A percentile compares a stretch with the other conserved stretches of the same genome.
These are phyloP conservation scores for Rhizopogon salebrosus DNA, from an alignment of 768 basidiomycete species.

Conservation along the genomic window DNA sequence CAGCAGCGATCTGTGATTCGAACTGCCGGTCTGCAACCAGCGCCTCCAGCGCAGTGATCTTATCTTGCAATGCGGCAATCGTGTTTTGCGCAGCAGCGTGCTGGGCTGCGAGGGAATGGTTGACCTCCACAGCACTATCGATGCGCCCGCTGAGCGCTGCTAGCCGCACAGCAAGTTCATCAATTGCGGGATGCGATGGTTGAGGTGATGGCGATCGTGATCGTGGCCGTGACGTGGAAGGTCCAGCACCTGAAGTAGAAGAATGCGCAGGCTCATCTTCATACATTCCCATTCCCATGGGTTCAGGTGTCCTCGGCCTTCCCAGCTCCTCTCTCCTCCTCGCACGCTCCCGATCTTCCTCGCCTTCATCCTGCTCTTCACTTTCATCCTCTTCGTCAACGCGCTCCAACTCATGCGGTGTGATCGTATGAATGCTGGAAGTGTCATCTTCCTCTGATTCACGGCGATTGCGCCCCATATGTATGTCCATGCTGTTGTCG, in stretches of 20 bases:
- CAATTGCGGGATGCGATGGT: conserved; percentile 32
- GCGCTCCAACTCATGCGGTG: conserved; percentile 62
- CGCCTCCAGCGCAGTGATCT: conserved; percentile 64
- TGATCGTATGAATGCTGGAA: conserved; percentile 66
- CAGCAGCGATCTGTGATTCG: conserved; percentile 32
- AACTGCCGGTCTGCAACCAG: conserved; percentile 48
- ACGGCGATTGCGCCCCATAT: conserved; percentile 10
- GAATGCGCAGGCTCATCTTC: conserved; percentile 27
- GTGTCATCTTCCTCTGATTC: conserved; percentile 62
- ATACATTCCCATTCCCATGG: conserved; percentile 51
- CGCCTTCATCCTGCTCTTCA: conserved; percentile 32
- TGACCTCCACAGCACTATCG: conserved; percentile 68
- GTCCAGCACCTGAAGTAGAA: conserved; percentile 24
- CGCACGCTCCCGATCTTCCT: conserved; percentile 44
- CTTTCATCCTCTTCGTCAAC: conserved; percentile 77
- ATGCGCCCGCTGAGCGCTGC: conserved; percentile 64
- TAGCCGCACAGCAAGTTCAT: conserved; percentile 61
- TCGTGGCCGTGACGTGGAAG: conserved; percentile 12
- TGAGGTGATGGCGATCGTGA: conserved; percentile 17
- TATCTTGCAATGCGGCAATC: conserved; percentile 62
- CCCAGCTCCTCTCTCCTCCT: conserved; percentile 51
- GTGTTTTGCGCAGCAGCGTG: conserved; percentile 74
- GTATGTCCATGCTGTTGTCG: conserved; percentile 2
- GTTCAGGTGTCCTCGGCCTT: conserved; percentile 79
- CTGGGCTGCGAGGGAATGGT: conserved; percentile 68